Evolutionary conservation across 306 rosid species (phyloP).

Genomic region (Psophocarpus tetragonolobus): DNA sequence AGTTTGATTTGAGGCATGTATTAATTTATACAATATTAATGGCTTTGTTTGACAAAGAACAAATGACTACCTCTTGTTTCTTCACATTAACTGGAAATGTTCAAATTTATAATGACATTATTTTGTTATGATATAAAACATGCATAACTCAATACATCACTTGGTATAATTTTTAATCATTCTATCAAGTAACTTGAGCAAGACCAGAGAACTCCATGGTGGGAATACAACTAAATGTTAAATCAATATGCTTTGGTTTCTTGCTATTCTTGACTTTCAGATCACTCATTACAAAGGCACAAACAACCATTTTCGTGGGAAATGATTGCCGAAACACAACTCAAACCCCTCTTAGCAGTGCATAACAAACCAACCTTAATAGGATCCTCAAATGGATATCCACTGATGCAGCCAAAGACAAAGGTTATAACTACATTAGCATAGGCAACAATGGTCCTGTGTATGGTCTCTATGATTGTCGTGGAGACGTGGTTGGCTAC

Average conservation of each 20-base stretch:
- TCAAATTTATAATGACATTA: not conserved
- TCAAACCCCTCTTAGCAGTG: not conserved
- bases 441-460: not conserved
- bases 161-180: no score
- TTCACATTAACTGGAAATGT: no score
- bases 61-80: no score
- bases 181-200: no score
- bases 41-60: no score
- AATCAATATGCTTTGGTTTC: not conserved
- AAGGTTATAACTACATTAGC: not conserved
- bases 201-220: not conserved
- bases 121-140: no score
- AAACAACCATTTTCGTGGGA: not conserved
- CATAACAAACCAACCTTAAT: conserved; percentile 5
- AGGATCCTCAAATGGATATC: not conserved
- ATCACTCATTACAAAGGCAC: not conserved
- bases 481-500: not conserved
- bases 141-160: not conserved
- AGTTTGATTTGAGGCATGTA: no score
- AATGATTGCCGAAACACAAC: not conserved
- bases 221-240: not conserved
- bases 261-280: not conserved
- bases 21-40: no score
- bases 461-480: conserved; percentile 21
- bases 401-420: not conserved